phyloP scores from a whole-genome alignment of 768 basidiomycete genomes.

The Cystofilobasidium macerans region DNA sequence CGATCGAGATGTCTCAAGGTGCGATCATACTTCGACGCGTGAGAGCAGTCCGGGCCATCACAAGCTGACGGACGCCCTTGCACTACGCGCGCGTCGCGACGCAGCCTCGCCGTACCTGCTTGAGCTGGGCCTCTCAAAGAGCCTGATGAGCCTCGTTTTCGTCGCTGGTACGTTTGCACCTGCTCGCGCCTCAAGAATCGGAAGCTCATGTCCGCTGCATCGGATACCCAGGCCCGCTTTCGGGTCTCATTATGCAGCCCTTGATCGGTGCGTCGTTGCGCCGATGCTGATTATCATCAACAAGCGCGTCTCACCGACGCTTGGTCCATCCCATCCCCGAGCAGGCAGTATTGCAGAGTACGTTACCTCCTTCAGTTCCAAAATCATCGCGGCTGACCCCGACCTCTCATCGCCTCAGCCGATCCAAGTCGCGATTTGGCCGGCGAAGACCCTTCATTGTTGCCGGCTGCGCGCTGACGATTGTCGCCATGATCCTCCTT shows the following conservation, averaged over 20 bases:
- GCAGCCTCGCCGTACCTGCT: slow-evolving; percentile 72
- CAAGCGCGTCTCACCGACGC: not conserved
- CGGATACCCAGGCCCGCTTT: slow-evolving; percentile 49
- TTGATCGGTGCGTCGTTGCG: slow-evolving; percentile 51
- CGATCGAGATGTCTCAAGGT: slow-evolving; percentile 88
- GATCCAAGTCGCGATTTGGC: slow-evolving; percentile 70
- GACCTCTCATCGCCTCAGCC: slow-evolving; percentile 30
- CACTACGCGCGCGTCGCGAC: no score
- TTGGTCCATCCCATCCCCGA: not conserved
- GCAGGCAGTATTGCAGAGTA: slow-evolving; percentile 6
- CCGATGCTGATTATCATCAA: no score
- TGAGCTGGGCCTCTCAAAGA: slow-evolving; percentile 75
- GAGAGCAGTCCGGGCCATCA: not conserved
- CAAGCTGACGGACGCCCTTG: no score
- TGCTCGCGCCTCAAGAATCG: no score
- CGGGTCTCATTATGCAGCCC: slow-evolving; percentile 73
- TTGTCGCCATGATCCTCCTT: slow-evolving; percentile 62
- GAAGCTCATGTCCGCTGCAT: no score
- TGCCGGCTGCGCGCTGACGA: slow-evolving; percentile 54
- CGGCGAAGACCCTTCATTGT: slow-evolving; percentile 79
- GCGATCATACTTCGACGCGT: no score
- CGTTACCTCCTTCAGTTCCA: not conserved
- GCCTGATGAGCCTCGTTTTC: slow-evolving; percentile 79
- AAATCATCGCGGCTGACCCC: not conserved
- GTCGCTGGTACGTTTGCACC: slow-evolving; percentile 52